Evolutionary conservation across 768 basidiomycete species (phyloP).

Genomic region (Suillus subaureus): DNA sequence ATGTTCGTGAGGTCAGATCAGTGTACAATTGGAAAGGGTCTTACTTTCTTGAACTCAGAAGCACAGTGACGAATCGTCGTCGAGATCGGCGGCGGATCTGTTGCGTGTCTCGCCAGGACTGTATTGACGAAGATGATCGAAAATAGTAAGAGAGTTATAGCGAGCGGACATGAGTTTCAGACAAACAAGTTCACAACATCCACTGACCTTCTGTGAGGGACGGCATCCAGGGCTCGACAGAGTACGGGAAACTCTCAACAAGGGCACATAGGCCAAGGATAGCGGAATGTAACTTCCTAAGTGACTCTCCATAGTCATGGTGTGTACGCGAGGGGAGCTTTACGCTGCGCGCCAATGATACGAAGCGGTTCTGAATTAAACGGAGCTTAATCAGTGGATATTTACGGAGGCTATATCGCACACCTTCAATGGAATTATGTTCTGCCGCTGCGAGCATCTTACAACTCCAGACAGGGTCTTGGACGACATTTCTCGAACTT

Average conservation of each 20-base stretch:
- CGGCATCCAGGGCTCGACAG: constrained; percentile 93
- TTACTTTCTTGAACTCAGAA: constrained; percentile 82
- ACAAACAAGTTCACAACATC: neutral
- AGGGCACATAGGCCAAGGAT: constrained; percentile 94
- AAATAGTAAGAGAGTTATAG: neutral
- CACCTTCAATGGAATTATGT: constrained; percentile 83
- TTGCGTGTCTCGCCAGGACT: constrained; percentile 79
- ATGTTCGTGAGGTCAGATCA: constrained; percentile 10
- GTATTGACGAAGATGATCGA: constrained; percentile 10
- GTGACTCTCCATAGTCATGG: constrained; percentile 67
- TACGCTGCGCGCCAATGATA: constrained; percentile 58
- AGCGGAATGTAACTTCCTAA: constrained; percentile 82
- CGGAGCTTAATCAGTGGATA: constrained; percentile 8
- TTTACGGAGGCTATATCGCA: constrained; percentile 14
- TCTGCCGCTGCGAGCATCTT: constrained; percentile 87
- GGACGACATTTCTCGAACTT: constrained; percentile 91
- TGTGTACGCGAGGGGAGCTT: constrained; percentile 71
- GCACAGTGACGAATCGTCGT: constrained; percentile 87
- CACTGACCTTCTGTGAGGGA: constrained; percentile 71
- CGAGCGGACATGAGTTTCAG: neutral
- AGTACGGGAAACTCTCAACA: constrained; percentile 94
- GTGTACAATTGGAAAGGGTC: constrained; percentile 23
- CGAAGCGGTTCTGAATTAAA: constrained; percentile 71
- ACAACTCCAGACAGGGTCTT: constrained; percentile 85
- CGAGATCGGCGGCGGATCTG: constrained; percentile 88